Evolutionary conservation across 2,329 filamentous ascomycete species (phyloP), one percentile per base, ranked within the genome.

Genomic region (Elsinoe perseae): DNA sequence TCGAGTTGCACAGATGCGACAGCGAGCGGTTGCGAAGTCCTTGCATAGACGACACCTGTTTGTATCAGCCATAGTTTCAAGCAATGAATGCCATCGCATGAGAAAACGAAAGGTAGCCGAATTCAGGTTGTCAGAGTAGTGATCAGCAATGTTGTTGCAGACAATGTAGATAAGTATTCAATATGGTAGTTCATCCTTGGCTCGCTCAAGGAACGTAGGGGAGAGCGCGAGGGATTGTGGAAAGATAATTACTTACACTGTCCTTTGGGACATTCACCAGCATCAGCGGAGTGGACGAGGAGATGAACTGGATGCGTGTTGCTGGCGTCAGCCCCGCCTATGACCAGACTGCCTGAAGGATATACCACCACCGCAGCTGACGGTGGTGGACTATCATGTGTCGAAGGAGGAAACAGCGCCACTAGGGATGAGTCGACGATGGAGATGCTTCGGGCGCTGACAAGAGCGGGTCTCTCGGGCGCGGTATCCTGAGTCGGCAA

Each of bases 81-180:
- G 27, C 43, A 61, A 43, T 38, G 56, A 58, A 30, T 57, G 60
- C 56, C 64, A 61, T 64, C 59, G 58, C 58, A 57, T 58, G 32
- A 48, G 56, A 12, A 32, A 8, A 36, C 57, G 57, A 62, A 28
- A 30, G 53, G 3, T 36, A 14, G 36, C 53, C 43, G 44, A 18
- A 32, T 82, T 95, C 89, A 95, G 89, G 76, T 85, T 89, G 84
- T 92, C 85, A 92, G 86, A 90, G 83, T 81, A 80, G 78, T 70
- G 78, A 80, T 93, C 90, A 84, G 95, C 91, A 95, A 86, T 80
- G 80, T 72, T 76, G 75, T 86, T 95, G 70, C 92, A 91, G 92
- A 87, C 90, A 97, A 97, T 96, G 92, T 97, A 96, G 92, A 96
- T 97, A 97, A 97, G 91, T 91, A 89, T 93, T 95, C 80, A 73